These are phyloP conservation scores for Hygrophoropsis aurantiaca DNA, from an alignment of 768 basidiomycete species.

Conservation along the genomic window DNA sequence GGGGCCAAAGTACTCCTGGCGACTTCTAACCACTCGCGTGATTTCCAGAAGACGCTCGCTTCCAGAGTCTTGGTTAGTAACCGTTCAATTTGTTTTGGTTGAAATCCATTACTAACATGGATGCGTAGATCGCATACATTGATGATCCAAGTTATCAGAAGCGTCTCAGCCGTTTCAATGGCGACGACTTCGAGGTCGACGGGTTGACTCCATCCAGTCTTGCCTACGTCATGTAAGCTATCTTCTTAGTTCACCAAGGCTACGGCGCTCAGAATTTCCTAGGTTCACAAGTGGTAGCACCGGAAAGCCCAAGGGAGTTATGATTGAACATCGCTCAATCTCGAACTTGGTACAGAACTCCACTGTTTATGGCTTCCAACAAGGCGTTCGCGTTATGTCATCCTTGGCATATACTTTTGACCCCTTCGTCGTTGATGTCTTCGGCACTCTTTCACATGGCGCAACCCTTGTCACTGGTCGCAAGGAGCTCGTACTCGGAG, in stretches of 20 bases:
- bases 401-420: too few species aligned
- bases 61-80: too few species aligned
- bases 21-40: slow-evolving; percentile 19
- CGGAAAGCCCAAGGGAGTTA: slow-evolving; percentile 20
- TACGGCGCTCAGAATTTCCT: slow-evolving; percentile 14
- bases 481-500: too few species aligned
- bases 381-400: slow-evolving; percentile 25
- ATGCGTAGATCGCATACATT: slow-evolving; percentile 23
- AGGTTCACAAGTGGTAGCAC: too few species aligned
- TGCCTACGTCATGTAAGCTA: slow-evolving; percentile 26
- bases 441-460: too few species aligned
- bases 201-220: too few species aligned
- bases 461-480: too few species aligned
- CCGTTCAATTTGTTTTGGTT: too few species aligned
- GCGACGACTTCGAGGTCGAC: slow-evolving; percentile 18
- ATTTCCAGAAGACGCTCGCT: too few species aligned
- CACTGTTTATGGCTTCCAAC: slow-evolving; percentile 16
- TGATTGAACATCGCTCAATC: slow-evolving; percentile 17
- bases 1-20: slow-evolving; percentile 27
- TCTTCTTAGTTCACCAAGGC: background rate
- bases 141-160: slow-evolving; percentile 29
- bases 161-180: slow-evolving; percentile 18
- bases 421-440: too few species aligned
- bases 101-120: too few species aligned
- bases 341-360: slow-evolving; percentile 14